phyloP scores from a whole-genome alignment of 2,329 filamentous ascomycete species.

The Achaetomium macrosporum region DNA sequence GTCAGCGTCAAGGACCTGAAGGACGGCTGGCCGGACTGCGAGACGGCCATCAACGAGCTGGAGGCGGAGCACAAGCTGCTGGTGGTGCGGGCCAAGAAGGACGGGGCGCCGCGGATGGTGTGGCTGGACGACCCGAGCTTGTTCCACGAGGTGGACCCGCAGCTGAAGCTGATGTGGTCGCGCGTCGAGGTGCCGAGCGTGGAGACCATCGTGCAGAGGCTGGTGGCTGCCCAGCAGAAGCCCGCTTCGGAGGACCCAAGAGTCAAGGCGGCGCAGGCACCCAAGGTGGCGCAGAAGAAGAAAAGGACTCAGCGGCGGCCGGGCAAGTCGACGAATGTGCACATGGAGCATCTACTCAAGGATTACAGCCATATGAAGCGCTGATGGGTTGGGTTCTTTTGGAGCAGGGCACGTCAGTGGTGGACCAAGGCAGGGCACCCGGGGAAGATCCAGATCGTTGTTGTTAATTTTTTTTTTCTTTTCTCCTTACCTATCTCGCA shows the following conservation, averaged over 20 bases:
- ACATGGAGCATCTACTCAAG: slow-evolving; percentile 77
- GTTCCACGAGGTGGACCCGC: slow-evolving; percentile 67
- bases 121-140: slow-evolving; percentile 84
- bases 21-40: slow-evolving; percentile 88
- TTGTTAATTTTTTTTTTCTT: neutral
- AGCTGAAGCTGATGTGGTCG: slow-evolving; percentile 81
- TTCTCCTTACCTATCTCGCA: neutral
- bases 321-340: slow-evolving; percentile 79
- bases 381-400: slow-evolving; percentile 22
- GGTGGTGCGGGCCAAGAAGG: slow-evolving; percentile 87
- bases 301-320: slow-evolving; percentile 60
- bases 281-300: slow-evolving; percentile 66
- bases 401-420: neutral
- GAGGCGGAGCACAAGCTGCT: slow-evolving; percentile 75
- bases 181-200: slow-evolving; percentile 69
- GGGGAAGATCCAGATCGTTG: neutral
- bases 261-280: slow-evolving; percentile 48
- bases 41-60: slow-evolving; percentile 69
- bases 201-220: slow-evolving; percentile 70
- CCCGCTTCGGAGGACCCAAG: slow-evolving; percentile 76
- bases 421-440: neutral
- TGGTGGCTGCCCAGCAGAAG: slow-evolving; percentile 72
- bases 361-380: slow-evolving; percentile 54
- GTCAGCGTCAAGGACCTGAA: slow-evolving; percentile 86
- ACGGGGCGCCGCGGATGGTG: slow-evolving; percentile 76